A percentile compares a stretch with the other conserved stretches of the same genome.
phyloP scores from a whole-genome alignment of 116 monocot species.

The Zostera marina region DNA sequence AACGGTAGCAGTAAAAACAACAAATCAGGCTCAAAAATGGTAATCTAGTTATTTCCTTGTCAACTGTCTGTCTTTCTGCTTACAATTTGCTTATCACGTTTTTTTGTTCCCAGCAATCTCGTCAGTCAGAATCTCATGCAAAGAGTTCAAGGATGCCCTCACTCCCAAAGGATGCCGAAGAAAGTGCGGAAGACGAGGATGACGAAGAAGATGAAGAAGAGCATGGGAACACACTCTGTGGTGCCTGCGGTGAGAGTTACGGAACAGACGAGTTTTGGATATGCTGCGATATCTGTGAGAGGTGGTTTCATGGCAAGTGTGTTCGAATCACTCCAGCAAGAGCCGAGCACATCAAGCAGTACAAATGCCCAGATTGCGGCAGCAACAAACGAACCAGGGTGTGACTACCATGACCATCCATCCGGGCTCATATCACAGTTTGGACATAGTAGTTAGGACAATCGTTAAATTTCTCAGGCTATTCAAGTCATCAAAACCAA shows the following conservation, averaged over 20 bases:
- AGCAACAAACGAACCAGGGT: constrained; percentile 55
- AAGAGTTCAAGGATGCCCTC: constrained; percentile 25
- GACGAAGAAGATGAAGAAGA: constrained; percentile 36
- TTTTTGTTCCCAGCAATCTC: constrained; percentile 11
- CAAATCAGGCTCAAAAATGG: constrained; percentile 49
- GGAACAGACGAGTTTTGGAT: constrained; percentile 82
- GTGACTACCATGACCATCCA: constrained; percentile 5
- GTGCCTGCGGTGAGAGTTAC: constrained; percentile 70
- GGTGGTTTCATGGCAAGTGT: constrained; percentile 80
- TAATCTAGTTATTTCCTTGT: neutral
- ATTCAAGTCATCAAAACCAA: neutral
- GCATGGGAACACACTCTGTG: constrained; percentile 52
- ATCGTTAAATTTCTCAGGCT: neutral
- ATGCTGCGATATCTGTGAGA: constrained; percentile 75
- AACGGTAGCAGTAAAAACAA: constrained; percentile 46
- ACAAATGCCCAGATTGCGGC: constrained; percentile 75
- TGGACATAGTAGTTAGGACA: neutral
- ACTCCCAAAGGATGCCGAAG: constrained; percentile 25
- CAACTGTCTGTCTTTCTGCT: neutral
- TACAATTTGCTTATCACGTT: neutral
- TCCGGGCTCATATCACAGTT: neutral
- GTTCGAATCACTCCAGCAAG: constrained; percentile 70
- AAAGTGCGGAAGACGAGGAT: constrained; percentile 33
- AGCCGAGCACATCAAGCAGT: constrained; percentile 88
- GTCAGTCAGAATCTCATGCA: constrained; percentile 16